Percentiles rank a stretch among this genome's conserved stretches.
These are phyloP conservation scores for Ophiostoma perfectum DNA, from an alignment of 2,329 filamentous ascomycete genomes.

Conservation along the genomic window DNA sequence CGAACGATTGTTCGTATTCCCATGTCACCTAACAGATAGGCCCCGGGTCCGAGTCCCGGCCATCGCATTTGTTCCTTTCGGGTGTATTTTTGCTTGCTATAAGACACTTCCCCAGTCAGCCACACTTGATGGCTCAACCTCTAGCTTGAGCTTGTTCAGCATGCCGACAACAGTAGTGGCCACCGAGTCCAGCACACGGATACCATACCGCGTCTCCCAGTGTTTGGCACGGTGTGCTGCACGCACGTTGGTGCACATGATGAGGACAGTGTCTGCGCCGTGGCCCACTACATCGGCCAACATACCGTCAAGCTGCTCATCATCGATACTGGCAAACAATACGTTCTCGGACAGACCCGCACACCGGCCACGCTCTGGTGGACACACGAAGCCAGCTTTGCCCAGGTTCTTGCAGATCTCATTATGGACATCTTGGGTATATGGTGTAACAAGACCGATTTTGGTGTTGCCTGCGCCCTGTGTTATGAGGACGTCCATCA, in stretches of 20 bases:
- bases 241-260: slow-evolving; percentile 42
- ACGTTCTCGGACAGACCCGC: slow-evolving; percentile 34
- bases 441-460: slow-evolving; percentile 39
- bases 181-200: slow-evolving; percentile 38
- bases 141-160: slow-evolving; percentile 26
- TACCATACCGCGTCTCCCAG: slow-evolving; percentile 36
- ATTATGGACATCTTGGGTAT: slow-evolving; percentile 37
- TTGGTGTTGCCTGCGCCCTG: slow-evolving; percentile 27
- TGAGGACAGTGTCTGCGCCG: slow-evolving; percentile 33
- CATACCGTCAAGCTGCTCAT: slow-evolving; percentile 27
- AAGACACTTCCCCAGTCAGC: neutral
- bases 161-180: slow-evolving; percentile 40
- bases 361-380: slow-evolving; percentile 27
- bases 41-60: too few species aligned
- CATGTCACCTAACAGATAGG: too few species aligned
- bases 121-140: neutral
- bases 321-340: slow-evolving; percentile 35
- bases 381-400: slow-evolving; percentile 33
- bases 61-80: too few species aligned
- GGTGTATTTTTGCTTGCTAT: neutral
- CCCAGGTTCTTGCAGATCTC: slow-evolving; percentile 36
- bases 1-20: too few species aligned
- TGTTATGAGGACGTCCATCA: slow-evolving; percentile 30
- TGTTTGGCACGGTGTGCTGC: slow-evolving; percentile 36
- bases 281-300: slow-evolving; percentile 30